Conservation (phyloP, 441 rosid species). For the Theobroma grandiflorum region DNA sequence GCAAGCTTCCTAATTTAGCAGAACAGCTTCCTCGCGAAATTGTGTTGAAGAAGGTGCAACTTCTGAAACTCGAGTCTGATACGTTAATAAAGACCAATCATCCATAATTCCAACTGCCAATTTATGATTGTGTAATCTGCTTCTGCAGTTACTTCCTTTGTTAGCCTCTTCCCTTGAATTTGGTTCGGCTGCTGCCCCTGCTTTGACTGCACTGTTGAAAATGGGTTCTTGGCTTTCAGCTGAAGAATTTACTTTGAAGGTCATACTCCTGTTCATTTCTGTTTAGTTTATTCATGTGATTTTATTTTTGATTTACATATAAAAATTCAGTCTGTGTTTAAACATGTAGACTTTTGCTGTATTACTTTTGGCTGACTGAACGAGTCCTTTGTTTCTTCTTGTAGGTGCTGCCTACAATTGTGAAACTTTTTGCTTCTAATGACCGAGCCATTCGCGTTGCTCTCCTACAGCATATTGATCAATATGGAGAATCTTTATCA, state of each 20-base stretch:
- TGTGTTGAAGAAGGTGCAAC: conserved; percentile 87
- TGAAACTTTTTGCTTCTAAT: conserved; percentile 89
- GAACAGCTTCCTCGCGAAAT: conserved; percentile 99
- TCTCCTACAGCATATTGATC: conserved; percentile 97
- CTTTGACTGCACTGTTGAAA: conserved; percentile 88
- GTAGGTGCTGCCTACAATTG: conserved; percentile 86
- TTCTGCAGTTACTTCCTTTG: conserved; percentile 92
- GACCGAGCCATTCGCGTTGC: conserved; percentile 94
- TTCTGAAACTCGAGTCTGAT: conserved; percentile 32
- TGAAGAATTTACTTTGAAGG: conserved; percentile 93
- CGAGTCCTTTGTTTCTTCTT: conserved; percentile 28
- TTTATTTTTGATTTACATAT: conserved; percentile 7
- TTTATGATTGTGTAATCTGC: conserved; percentile 47
- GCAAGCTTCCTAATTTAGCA: conserved; percentile 94
- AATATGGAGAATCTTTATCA: conserved; percentile 89
- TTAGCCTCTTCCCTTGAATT: conserved; percentile 98
- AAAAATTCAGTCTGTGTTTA: conserved; percentile 8
- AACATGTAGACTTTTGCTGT: conserved; percentile 19
- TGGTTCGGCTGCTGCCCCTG: conserved; percentile 99
- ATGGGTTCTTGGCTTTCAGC: conserved; percentile 94
- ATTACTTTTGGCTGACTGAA: conserved; percentile 24
- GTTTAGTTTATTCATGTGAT: background rate
- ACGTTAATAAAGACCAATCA: conserved; percentile 26
- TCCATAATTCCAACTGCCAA: conserved; percentile 27
- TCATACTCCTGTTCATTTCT: conserved; percentile 33